Evolutionary conservation across 257 asterid species (phyloP), one percentile per base, ranked within the genome.

Genomic region (Solanum chiquidenum): DNA sequence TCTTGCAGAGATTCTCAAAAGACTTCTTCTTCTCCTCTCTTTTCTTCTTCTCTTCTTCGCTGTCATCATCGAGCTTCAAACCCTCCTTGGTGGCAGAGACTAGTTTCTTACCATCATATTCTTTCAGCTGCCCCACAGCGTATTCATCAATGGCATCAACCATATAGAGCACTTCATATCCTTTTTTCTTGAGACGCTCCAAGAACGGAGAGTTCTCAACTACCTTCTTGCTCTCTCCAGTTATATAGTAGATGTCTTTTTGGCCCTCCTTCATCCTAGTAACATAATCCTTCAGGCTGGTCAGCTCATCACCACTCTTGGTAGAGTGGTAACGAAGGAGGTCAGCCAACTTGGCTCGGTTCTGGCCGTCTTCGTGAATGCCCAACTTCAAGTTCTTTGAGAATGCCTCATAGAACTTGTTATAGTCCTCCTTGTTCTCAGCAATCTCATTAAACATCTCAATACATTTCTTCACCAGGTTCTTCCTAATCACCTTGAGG

Each of bases 191-290:
- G 25, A 95, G 98, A 16, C 95, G 88, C 83, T 95, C 98, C 35
- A 95, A 73, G 93, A 95, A 95, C 0, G 98, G 98, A 0, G 98
- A 95, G 84, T 94, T 95, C 87, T 94, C 98, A 0, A 95, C 97
- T 0, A 95, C 98, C 60, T 94, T 95, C 93, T 92, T 94, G 93
- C 95, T 94, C 79, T 95, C 98, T 0, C 98, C 98, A 0, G 98
- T 94, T 0, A 95, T 94, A 86, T 95, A 95, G 90, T 89, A 95
- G 4, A 95, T 95, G 10, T 94, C 95, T 71, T 94, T 95, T 88
- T 95, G 98, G 21, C 98, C 98, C 66, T 95, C 98, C 88, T 94
- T 94, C 98, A 95, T 94, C 83, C 98, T 94, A 0, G 98, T 94
- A 0, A 95, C 98, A 20, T 95, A 95, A 44, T 95, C 98, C 77